Conservation (phyloP, 2,329 filamentous ascomycete genomes). For the Neofusicoccum cordaticola region DNA sequence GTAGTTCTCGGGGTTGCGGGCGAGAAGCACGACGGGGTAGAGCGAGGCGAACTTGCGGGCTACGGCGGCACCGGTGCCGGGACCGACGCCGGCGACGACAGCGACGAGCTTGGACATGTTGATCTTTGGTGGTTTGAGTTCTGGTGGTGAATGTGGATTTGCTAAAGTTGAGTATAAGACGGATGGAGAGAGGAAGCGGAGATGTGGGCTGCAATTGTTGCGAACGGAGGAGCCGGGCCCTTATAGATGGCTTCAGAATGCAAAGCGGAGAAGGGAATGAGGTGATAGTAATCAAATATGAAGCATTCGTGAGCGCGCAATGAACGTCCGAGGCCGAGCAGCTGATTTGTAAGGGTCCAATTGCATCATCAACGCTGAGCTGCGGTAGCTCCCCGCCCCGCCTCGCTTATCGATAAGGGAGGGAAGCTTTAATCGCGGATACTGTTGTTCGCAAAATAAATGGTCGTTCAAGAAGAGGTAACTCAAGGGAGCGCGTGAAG, state of each 20-base stretch:
- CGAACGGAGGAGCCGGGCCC: not conserved
- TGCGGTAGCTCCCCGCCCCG: not conserved
- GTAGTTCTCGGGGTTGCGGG: slow-evolving; percentile 65
- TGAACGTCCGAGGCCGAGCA: slow-evolving; percentile 3
- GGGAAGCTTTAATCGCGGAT: no score
- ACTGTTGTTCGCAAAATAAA: no score
- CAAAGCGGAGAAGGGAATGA: not conserved
- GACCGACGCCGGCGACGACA: slow-evolving; percentile 69
- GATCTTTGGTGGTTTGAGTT: not conserved
- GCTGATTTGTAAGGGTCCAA: slow-evolving; percentile 16
- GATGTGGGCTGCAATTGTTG: not conserved
- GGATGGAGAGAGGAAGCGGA: not conserved
- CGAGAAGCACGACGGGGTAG: slow-evolving; percentile 74
- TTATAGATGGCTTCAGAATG: not conserved
- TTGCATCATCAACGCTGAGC: slow-evolving; percentile 8
- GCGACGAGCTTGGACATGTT: slow-evolving; percentile 52
- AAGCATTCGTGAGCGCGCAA: not conserved
- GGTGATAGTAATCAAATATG: slow-evolving; percentile 4
- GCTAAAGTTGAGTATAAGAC: not conserved
- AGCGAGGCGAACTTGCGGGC: slow-evolving; percentile 59
- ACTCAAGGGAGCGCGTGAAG: no score
- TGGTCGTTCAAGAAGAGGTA: no score
- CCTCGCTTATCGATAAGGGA: slow-evolving; percentile 9
- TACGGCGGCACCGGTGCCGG: slow-evolving; percentile 64
- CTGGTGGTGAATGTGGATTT: not conserved